These are phyloP conservation scores for Pterulicium gracile DNA, from an alignment of 1,284 basidiomycete genomes.

Conservation along the genomic window DNA sequence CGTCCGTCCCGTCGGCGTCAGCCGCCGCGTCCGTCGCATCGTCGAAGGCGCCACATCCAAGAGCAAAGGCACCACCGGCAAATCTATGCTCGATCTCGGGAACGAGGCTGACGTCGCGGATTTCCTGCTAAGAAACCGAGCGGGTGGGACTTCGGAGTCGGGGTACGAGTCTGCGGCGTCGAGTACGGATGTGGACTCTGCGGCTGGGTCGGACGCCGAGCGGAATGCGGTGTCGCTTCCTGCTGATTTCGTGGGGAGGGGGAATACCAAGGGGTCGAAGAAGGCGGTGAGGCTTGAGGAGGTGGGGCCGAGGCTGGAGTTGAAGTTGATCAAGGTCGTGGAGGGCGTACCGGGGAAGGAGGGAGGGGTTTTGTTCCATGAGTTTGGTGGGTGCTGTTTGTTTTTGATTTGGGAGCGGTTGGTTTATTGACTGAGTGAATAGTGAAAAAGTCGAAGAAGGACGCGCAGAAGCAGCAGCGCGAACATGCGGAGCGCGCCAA, in stretches of 20 bases:
- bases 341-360: conserved; percentile 90
- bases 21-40: conserved; percentile 82
- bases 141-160: conserved; percentile 43
- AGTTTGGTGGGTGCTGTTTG: conserved; percentile 50
- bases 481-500: conserved; percentile 70
- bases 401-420: conserved; percentile 2
- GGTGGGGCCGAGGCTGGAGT: conserved; percentile 91
- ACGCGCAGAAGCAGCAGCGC: conserved; percentile 53
- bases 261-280: conserved; percentile 85
- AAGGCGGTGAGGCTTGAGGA: conserved; percentile 90
- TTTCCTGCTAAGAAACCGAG: conserved; percentile 73
- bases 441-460: conserved; percentile 80
- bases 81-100: conserved; percentile 66
- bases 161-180: conserved; percentile 80
- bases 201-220: conserved; percentile 74
- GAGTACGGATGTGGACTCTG: conserved; percentile 52
- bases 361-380: conserved; percentile 84
- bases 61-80: conserved; percentile 24
- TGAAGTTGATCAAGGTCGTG: conserved; percentile 87
- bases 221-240: conserved; percentile 80
- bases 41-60: conserved; percentile 56
- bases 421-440: conserved; percentile 6
- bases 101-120: conserved; percentile 93
- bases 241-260: conserved; percentile 89
- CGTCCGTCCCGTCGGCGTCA: conserved; percentile 91